Base-by-base conservation (phyloP, 2,329 filamentous ascomycete genomes). In the Colletotrichum nymphaeae region DNA sequence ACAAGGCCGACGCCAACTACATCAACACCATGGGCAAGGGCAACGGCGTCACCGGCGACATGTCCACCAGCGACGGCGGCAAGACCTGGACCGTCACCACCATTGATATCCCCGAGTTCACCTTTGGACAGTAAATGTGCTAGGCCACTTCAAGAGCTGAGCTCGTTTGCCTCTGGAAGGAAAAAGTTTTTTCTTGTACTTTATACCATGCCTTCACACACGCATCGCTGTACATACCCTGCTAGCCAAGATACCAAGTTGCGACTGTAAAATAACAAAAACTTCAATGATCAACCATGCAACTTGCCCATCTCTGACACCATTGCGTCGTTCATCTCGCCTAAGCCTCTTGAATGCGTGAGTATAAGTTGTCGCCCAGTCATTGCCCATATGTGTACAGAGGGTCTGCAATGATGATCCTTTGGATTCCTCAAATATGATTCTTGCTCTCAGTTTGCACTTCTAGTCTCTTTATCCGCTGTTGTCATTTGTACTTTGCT, bases 1-100 rank as follows among this genome's bases (percentile, higher is more conserved):
- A 72, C 58, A 72, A 72, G 69, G 56, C 64, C 35, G 69, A 72
- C 19, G 49, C 69, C 63, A 63, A 68, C 69, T 72, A 72, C 69
- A 72, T 60, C 53, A 30, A 32, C 69, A 72, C 69, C 58, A 56
- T 68, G 46, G 69, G 69, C 64, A 72, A 72, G 58, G 69, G 69
- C 58, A 28, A 63, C 49, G 69, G 69, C 49, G 69, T 72, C 28
- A 68, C 64, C 52, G 69, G 64, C 57, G 69, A 72, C 64, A 72
- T 72, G 69, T 49, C 57, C 52, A 68, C 69, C 28, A 57, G 26
- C 35, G 69, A 72, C 58, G 69, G 69, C 37, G 69, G 69, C 64
- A 72, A 72, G 69, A 72, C 69, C 37, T 72, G 69, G 69, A 42
- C 30, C 52, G 69, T 72, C 22, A 58, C 26, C 12, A 72, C 69